phyloP scores from a whole-genome alignment of 2,329 filamentous ascomycete species.

The Trichoderma sp. region DNA sequence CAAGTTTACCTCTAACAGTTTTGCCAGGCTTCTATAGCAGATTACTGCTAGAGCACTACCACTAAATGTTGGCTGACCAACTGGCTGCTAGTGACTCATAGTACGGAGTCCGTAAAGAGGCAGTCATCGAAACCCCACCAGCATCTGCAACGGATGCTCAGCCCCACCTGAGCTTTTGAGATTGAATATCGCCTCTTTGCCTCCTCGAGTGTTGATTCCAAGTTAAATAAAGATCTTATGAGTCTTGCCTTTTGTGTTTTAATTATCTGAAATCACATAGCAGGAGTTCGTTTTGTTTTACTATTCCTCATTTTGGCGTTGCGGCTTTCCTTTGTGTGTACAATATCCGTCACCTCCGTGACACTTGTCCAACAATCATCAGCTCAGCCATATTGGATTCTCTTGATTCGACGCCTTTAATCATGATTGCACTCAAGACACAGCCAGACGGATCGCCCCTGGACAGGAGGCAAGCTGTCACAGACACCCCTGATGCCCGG shows the following conservation, averaged over 20 bases:
- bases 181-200: not conserved
- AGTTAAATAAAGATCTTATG: not conserved
- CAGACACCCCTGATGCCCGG: conserved; percentile 43
- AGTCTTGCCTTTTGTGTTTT: not conserved
- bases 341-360: not conserved
- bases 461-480: conserved; percentile 46
- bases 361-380: not conserved
- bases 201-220: not conserved
- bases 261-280: not conserved
- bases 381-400: not conserved
- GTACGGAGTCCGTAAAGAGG: not conserved
- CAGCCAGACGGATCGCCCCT: conserved; percentile 30
- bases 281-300: not conserved
- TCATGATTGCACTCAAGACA: conserved; percentile 40
- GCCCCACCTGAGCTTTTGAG: conserved; percentile 1
- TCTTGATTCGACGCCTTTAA: not conserved
- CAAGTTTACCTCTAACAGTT: not conserved
- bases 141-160: not conserved
- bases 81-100: not conserved
- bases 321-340: not conserved
- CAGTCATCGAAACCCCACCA: conserved; percentile 1
- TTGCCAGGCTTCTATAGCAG: rapidly evolving
- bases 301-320: not conserved
- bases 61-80: not conserved
- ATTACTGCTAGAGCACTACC: not conserved